Evolutionary conservation across 2,329 filamentous ascomycete species (phyloP), one percentile per base, ranked within the genome.

Genomic region (Pseudogymnoascus sp.): DNA sequence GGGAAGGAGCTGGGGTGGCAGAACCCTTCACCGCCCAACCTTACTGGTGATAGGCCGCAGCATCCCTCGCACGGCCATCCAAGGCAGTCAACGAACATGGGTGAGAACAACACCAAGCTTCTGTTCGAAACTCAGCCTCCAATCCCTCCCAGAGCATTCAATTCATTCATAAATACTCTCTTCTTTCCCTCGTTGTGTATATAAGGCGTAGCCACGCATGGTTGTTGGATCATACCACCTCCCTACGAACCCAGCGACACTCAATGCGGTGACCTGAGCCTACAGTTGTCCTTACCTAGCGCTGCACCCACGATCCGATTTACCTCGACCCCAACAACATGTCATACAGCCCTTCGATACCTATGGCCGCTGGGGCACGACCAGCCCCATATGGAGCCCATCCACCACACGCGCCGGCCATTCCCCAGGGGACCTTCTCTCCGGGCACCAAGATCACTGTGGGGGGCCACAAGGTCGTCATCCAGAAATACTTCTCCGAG

Each of bases 371-470:
- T 38, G 75, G 73, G 63, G 73, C 74, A 70, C 79, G 77, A 68
- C 75, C 78, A 62, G 74, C 75, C 56, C 74, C 75, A 63, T 82
- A 82, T 72, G 78, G 76, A 65, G 74, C 77, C 60, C 75, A 78
- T 61, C 73, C 77, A 36, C 74, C 78, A 66, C 69, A 74, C 56
- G 74, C 77, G 66, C 70, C 74, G 63, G 69, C 77, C 46, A 81
- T 81, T 62, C 86, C 90, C n/a, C 84, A 87, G 62, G 95, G 95
- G 69, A 97, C 93, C 65, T 97, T 99, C 75, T 79, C 89, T 61
- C 88, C 95, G 5, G 93, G 93, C 46, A 99, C 95, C 67, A 97
- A 97, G 81, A 96, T 99, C 72, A 93, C 96, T 74, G 91, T 97
- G 63, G 95, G 95, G 74, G 86, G 84, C 74, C 95, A 99, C 76